Evolutionary conservation across 495 filamentous ascomycete species (phyloP), one percentile per base, ranked within the genome.

Genomic region (Penicillium paxilli): DNA sequence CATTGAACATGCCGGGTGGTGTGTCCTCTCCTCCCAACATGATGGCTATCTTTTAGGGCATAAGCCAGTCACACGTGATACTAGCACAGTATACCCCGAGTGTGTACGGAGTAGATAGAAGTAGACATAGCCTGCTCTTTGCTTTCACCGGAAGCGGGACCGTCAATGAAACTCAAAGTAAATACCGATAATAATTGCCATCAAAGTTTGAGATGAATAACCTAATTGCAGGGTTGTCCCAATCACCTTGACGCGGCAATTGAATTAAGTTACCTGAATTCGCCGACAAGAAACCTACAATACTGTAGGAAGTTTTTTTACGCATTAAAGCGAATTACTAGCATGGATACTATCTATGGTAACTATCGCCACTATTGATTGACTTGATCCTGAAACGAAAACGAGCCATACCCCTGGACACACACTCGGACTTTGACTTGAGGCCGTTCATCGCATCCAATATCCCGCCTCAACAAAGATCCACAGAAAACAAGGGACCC

Each of bases 1-100:
- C 82, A 3, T 58, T 83, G 50, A 80, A 84, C 58, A 73, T 76
- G 58, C 69, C 73, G 0, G 81, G 80, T 16, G 82, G 78, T 8
- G 74, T 83, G 14, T 73, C 70, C 6, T 76, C 70, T 49, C 78
- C 76, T 8, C 75, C 78, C 11, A 78, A 76, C 57, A 60, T 59
- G 21, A 66, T 80, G 57, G 76, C 76, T 5, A 78, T 80, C n/a
- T 75, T 79, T 21, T 80, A 61, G 41, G 33, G 11, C 11, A 28
- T 28, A 5, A 5, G 11, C 11, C 11, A 28, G 26, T 11, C 11
- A 28, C 11, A 28, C 5, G 26, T 5, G 11, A 28, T 28, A 28
- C 26, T 11, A 28, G 26, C 11, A 28, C 26, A 5, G 5, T 11
- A 11, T 28, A 28, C 26, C 26, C n/a, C n/a, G n/a, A n/a, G n/a